Evolutionary conservation across 139 green algal genomes (phyloP).

Genomic region (Picochlorum sp.): DNA sequence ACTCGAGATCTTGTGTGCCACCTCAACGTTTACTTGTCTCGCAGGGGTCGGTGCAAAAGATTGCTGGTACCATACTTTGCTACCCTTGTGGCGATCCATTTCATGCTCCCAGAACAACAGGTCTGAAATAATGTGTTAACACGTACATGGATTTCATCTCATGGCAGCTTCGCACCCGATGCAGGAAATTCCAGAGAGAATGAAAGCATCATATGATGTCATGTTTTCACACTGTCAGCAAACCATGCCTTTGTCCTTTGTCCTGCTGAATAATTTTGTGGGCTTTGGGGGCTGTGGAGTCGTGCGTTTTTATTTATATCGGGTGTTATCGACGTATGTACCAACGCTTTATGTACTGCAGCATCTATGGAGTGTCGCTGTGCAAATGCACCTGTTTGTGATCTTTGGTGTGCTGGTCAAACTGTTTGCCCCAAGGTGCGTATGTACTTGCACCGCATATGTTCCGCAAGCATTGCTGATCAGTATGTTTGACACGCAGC

Average conservation of each 20-base stretch:
- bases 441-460: neutral
- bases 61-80: conserved; percentile 2
- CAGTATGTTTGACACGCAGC: too few species aligned
- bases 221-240: conserved; percentile 4
- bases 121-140: neutral
- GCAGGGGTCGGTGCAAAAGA: neutral
- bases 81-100: neutral
- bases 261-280: conserved; percentile 17
- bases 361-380: conserved; percentile 11
- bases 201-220: conserved; percentile 2
- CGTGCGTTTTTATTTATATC: conserved; percentile 4
- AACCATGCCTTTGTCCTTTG: conserved; percentile 6
- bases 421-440: neutral
- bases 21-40: neutral
- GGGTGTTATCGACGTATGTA: too few species aligned
- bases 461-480: neutral
- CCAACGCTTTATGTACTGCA: neutral
- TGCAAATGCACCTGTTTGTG: conserved; percentile 15
- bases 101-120: neutral
- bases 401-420: neutral
- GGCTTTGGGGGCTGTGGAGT: conserved; percentile 17
- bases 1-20: neutral
- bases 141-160: too few species aligned
- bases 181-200: neutral
- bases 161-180: neutral